Conservation (phyloP, 176 grass and related monocot genomes). For the Oryza officinalis region DNA sequence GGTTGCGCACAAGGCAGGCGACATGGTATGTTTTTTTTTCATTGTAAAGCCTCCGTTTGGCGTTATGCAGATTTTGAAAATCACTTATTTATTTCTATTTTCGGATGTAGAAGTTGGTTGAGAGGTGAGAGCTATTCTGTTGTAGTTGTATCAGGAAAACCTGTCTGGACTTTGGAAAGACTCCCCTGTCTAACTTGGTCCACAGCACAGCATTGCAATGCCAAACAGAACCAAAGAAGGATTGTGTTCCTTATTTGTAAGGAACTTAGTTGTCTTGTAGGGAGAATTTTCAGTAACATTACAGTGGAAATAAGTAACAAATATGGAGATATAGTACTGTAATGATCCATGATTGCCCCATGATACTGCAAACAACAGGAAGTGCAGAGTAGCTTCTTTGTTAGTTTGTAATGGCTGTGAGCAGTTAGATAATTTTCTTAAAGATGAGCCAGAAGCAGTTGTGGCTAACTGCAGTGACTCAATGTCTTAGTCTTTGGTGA, state of each 20-base stretch:
- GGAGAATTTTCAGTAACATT: background rate
- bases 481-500: background rate
- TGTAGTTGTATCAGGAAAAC: background rate
- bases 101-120: background rate
- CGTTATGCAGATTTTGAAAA: background rate
- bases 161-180: background rate
- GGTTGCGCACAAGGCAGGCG: conserved; percentile 90
- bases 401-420: conserved; percentile 20
- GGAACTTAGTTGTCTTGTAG: conserved; percentile 20
- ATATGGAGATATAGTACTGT: background rate
- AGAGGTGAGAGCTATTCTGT: background rate
- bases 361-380: conserved; percentile 16
- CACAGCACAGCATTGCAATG: background rate
- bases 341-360: background rate
- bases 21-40: conserved; percentile 70
- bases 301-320: background rate
- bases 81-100: background rate
- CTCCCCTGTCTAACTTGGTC: background rate
- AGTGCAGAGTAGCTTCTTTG: background rate
- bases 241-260: conserved; percentile 27
- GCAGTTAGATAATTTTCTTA: background rate
- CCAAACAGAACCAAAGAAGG: background rate
- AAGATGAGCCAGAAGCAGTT: background rate
- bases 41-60: conserved; percentile 19
- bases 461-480: background rate